These are phyloP conservation scores for Peniophora sp. DNA, from an alignment of 1,284 basidiomycete genomes.

Conservation along the genomic window DNA sequence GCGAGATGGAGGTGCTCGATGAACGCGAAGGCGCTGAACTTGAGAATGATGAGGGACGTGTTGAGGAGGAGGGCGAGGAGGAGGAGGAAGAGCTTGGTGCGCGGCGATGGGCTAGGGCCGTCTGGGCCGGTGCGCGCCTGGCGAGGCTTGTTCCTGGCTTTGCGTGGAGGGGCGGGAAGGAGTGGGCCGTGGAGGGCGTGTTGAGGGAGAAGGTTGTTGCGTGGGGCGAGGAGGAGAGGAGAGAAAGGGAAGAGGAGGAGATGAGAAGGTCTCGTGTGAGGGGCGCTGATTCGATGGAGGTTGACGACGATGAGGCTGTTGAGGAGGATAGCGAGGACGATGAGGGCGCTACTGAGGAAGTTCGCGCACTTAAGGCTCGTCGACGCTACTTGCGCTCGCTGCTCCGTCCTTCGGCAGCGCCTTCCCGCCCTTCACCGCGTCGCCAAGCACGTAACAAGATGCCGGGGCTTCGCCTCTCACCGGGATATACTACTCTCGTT, in stretches of 20 bases:
- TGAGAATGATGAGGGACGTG: conserved; percentile 62
- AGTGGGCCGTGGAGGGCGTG: conserved; percentile 63
- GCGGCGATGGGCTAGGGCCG: conserved; percentile 67
- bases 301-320: conserved; percentile 39
- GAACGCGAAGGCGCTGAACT: conserved; percentile 40
- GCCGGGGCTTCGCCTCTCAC: conserved; percentile 51
- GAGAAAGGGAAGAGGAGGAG: conserved; percentile 62
- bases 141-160: conserved; percentile 74
- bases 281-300: conserved; percentile 59
- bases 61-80: conserved; percentile 65
- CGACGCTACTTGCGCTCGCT: conserved; percentile 57
- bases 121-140: conserved; percentile 66
- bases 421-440: conserved; percentile 21
- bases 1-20: conserved; percentile 76
- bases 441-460: conserved; percentile 18
- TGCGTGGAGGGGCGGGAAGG: conserved; percentile 50
- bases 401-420: conserved; percentile 33
- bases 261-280: conserved; percentile 52
- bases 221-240: conserved; percentile 64
- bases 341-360: conserved; percentile 63
- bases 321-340: conserved; percentile 50
- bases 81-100: conserved; percentile 29
- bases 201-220: conserved; percentile 62
- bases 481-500: conserved; percentile 87
- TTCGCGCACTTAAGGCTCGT: conserved; percentile 70